Evolutionary conservation across 1,284 basidiomycete genomes (phyloP).

Genomic region (Microbotryomycetes sp.): DNA sequence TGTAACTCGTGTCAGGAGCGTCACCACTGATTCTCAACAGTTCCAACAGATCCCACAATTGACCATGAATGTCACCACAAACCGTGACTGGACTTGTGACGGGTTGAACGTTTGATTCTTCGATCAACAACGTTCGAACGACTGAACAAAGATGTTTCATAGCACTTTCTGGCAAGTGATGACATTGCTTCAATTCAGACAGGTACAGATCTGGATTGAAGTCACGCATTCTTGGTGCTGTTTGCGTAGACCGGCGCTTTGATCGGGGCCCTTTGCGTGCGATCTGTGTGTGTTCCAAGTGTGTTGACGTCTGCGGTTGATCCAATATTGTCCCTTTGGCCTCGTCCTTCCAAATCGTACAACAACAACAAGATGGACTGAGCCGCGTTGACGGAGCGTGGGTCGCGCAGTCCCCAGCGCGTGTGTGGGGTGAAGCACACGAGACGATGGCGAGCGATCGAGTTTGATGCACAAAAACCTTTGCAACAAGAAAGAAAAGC

Average conservation of each 20-base stretch:
- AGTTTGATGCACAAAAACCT: too few relatives aligned
- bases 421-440: background rate
- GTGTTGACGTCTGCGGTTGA: too few relatives aligned
- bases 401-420: too few relatives aligned
- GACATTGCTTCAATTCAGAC: conserved; percentile 67
- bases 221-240: conserved; percentile 1
- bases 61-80: conserved; percentile 96
- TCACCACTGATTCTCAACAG: conserved; percentile 81
- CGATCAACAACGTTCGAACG: conserved; percentile 81
- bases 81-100: conserved; percentile 96
- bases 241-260: too few relatives aligned
- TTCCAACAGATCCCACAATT: conserved; percentile 93
- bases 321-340: too few relatives aligned
- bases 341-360: too few relatives aligned
- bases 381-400: too few relatives aligned
- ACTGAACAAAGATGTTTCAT: conserved; percentile 84
- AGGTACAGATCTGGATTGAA: conserved; percentile 16
- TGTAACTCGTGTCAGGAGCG: conserved; percentile 84
- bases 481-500: too few relatives aligned
- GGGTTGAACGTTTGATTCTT: conserved; percentile 95
- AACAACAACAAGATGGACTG: too few relatives aligned
- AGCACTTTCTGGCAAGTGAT: conserved; percentile 76
- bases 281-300: too few relatives aligned
- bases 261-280: too few relatives aligned
- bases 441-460: too few relatives aligned